phyloP scores from a whole-genome alignment of 106 monocot species.

The Dioscorea dumetorum region DNA sequence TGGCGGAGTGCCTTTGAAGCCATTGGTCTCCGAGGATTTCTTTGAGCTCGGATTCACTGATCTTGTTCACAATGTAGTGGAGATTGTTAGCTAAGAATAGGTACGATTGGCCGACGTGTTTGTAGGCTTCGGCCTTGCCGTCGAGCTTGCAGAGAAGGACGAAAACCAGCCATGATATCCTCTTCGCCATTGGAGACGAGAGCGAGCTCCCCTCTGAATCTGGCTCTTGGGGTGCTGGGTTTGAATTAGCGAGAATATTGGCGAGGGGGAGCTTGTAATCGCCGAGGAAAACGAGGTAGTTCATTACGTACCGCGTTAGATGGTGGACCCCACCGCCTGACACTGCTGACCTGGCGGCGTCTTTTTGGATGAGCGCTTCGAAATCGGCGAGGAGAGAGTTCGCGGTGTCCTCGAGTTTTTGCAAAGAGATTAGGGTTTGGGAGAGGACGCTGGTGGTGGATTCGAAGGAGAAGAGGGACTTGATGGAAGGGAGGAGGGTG shows the following conservation, averaged over 20 bases:
- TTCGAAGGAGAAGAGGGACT: constrained; percentile 28
- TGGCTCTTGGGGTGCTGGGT: too few relatives aligned
- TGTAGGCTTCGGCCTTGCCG: constrained; percentile 23
- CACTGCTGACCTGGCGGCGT: constrained; percentile 17
- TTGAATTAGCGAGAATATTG: not conserved
- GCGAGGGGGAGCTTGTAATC: constrained; percentile 26
- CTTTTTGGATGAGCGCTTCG: constrained; percentile 43
- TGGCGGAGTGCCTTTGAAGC: constrained; percentile 8
- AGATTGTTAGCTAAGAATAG: constrained; percentile 41
- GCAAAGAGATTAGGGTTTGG: constrained; percentile 20
- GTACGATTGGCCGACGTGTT: constrained; percentile 11
- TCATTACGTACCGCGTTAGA: constrained; percentile 50
- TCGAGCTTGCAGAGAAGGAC: constrained; percentile 32
- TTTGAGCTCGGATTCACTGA: constrained; percentile 5
- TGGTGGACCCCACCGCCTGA: constrained; percentile 54
- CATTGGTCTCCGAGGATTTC: constrained; percentile 26
- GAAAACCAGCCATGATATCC: constrained; percentile 21
- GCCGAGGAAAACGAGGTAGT: constrained; percentile 51
- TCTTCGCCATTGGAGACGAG: constrained; percentile 1
- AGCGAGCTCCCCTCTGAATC: too few relatives aligned
- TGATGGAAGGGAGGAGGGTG: constrained; percentile 39
- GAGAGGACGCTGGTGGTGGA: constrained; percentile 23
- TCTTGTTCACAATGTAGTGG: constrained; percentile 27
- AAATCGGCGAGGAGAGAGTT: constrained; percentile 31
- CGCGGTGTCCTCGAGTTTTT: constrained; percentile 30